phyloP scores from a whole-genome alignment of 2,329 filamentous ascomycete species.

The Myriangium duriaei region DNA sequence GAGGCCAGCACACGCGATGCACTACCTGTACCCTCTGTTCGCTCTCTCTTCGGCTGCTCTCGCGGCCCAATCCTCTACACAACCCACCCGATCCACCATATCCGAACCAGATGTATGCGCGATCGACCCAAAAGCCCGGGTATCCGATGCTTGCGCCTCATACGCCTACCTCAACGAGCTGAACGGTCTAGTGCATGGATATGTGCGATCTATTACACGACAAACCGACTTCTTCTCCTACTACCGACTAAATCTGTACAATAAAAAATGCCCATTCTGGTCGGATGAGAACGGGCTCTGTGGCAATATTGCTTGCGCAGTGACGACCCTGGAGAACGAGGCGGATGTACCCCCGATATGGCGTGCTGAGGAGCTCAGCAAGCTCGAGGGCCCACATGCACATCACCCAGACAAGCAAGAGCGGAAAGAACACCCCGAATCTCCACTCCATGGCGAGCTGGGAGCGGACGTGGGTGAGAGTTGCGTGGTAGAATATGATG shows the following conservation, averaged over 20 bases:
- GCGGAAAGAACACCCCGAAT: conserved; percentile 56
- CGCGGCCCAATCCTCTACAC: conserved; percentile 23
- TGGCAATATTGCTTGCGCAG: conserved; percentile 91
- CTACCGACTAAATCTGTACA: conserved; percentile 88
- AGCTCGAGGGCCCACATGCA: conserved; percentile 83
- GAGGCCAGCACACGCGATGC: conserved; percentile 27
- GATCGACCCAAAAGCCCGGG: conserved; percentile 80
- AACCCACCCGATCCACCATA: conserved; percentile 27
- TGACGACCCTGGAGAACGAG: conserved; percentile 89
- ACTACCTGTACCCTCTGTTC: conserved; percentile 36
- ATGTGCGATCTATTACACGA: conserved; percentile 66
- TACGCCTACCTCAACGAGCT: conserved; percentile 80
- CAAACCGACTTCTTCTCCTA: conserved; percentile 97
- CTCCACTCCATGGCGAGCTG: conserved; percentile 68
- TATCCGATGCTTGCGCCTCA: conserved; percentile 88
- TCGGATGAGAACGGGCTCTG: conserved; percentile 86
- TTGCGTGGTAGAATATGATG: conserved; percentile 93
- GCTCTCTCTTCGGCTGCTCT: conserved; percentile 19
- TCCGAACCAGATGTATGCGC: conserved; percentile 8
- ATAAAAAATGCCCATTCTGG: conserved; percentile 95
- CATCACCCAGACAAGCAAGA: conserved; percentile 68
- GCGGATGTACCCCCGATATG: conserved; percentile 85
- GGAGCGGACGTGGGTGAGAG: conserved; percentile 85
- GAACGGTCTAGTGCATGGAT: conserved; percentile 64
- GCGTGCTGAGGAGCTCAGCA: conserved; percentile 83